Evolutionary conservation across 371 early-diverging fungal species (phyloP).

Genomic region (Apophysomyces variabilis): DNA sequence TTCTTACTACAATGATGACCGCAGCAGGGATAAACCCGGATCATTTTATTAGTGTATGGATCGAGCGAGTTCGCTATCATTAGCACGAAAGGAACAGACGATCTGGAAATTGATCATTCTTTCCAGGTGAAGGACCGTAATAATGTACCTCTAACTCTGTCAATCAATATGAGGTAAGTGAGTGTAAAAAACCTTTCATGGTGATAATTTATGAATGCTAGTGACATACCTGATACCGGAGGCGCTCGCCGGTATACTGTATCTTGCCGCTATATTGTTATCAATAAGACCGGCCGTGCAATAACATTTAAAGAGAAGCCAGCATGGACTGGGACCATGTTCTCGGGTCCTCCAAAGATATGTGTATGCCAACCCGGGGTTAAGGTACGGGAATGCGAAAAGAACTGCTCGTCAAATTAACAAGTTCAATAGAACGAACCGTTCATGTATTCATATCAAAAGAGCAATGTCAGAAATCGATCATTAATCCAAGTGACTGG

Average conservation of each 20-base stretch:
- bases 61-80: constrained; percentile 87
- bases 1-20: background rate
- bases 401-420: background rate
- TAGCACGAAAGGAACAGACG: constrained; percentile 75
- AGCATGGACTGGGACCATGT: constrained; percentile 74
- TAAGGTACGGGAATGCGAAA: constrained; percentile 17
- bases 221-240: constrained; percentile 67
- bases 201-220: constrained; percentile 2
- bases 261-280: constrained; percentile 78
- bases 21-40: background rate
- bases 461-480: constrained; percentile 81
- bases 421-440: constrained; percentile 61
- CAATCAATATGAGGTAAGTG: constrained; percentile 69
- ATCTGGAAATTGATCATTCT: constrained; percentile 69
- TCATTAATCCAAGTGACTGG: constrained; percentile 76
- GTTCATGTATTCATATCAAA: constrained; percentile 94
- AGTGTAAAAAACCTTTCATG: background rate
- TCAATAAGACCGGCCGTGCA: constrained; percentile 91
- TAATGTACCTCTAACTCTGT: constrained; percentile 69
- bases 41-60: constrained; percentile 48
- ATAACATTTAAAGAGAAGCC: constrained; percentile 82
- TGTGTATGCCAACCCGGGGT: constrained; percentile 35
- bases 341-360: constrained; percentile 69
- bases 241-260: constrained; percentile 71
- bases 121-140: constrained; percentile 71